Conservation (phyloP, 306 rosid genomes). For the Castanospermum australe region DNA sequence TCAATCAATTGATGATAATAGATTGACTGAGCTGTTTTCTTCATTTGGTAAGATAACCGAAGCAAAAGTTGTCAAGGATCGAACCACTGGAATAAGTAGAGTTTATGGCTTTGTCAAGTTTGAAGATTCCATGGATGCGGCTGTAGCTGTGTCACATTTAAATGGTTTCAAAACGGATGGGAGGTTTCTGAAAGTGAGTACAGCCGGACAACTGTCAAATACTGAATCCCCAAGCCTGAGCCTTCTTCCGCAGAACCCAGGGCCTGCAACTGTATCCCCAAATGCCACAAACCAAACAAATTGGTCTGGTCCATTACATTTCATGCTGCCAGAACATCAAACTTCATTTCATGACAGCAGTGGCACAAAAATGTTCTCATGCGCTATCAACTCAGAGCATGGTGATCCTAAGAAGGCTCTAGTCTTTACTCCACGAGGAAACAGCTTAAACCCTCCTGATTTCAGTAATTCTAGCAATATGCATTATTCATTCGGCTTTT, state of each 20-base stretch:
- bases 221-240: neutral
- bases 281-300: neutral
- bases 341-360: neutral
- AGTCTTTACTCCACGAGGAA: constrained; percentile 12
- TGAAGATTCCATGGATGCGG: neutral
- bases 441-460: neutral
- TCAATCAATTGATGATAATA: neutral
- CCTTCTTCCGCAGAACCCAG: neutral
- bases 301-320: neutral
- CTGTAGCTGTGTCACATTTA: neutral
- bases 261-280: neutral
- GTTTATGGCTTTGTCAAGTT: constrained; percentile 26
- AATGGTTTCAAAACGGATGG: constrained; percentile 26
- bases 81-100: constrained; percentile 19
- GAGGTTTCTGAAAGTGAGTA: neutral
- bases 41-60: constrained; percentile 23
- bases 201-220: neutral
- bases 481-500: neutral
- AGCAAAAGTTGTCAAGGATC: constrained; percentile 26
- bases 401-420: neutral
- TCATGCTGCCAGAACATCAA: constrained; percentile 16
- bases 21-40: constrained; percentile 24
- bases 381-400: neutral
- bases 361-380: neutral
- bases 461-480: neutral